Evolutionary conservation across 306 rosid species (phyloP).

Genomic region (Fragaria vesca): DNA sequence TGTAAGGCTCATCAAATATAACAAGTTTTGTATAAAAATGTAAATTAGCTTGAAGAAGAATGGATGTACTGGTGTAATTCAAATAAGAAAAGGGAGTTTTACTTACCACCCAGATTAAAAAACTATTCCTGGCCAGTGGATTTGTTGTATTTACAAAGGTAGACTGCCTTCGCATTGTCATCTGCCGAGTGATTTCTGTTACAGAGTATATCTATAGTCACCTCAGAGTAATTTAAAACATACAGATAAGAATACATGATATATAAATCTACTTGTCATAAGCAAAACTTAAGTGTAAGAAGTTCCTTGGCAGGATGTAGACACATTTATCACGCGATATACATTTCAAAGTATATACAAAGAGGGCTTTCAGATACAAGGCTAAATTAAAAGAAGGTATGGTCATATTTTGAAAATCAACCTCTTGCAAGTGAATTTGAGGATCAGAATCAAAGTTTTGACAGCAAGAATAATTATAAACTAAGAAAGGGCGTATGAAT

Average conservation of each 20-base stretch:
- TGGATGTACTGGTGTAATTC: background rate
- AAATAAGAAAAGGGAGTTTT: constrained; percentile 23
- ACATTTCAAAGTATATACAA: background rate
- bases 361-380: background rate
- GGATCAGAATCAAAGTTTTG: background rate
- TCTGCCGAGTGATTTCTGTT: constrained; percentile 66
- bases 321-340: background rate
- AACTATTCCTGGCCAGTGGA: constrained; percentile 49
- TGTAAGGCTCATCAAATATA: background rate
- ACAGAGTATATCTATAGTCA: constrained; percentile 10
- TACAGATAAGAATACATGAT: background rate
- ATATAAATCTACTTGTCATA: background rate
- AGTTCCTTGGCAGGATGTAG: constrained; percentile 1
- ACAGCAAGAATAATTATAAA: background rate
- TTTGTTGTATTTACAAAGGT: constrained; percentile 76
- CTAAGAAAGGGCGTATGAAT: background rate
- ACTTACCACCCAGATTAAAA: constrained; percentile 79
- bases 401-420: background rate
- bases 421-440: background rate
- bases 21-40: background rate
- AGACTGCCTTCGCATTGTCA: constrained; percentile 81
- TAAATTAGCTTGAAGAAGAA: background rate
- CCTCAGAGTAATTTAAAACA: background rate
- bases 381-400: background rate
- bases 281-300: background rate